Conservation (phyloP, 768 basidiomycete species). For the Polyporus arcularius region DNA sequence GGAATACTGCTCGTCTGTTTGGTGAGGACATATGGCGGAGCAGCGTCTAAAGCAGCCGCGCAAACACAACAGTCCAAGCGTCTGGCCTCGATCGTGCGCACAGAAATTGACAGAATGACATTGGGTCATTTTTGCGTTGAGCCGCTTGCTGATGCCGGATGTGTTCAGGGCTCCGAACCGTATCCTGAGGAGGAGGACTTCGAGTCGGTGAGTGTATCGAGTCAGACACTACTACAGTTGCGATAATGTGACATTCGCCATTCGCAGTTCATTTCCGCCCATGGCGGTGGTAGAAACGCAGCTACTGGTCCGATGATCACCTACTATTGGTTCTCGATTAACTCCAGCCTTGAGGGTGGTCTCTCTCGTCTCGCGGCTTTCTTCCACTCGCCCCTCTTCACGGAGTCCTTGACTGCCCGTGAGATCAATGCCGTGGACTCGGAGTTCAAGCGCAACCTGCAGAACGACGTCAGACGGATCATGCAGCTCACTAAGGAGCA, state of each 20-base stretch:
- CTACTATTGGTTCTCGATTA: constrained; percentile 40
- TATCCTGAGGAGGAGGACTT: constrained; percentile 53
- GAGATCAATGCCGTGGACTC: constrained; percentile 59
- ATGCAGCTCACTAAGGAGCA: constrained; percentile 52
- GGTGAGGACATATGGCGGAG: no score
- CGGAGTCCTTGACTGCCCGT: constrained; percentile 40
- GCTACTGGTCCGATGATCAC: constrained; percentile 51
- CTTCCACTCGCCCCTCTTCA: constrained; percentile 55
- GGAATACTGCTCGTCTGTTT: no score
- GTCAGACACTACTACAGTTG: neutral
- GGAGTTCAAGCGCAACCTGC: constrained; percentile 57
- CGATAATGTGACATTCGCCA: neutral
- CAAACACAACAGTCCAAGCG: no score
- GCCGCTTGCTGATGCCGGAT: neutral
- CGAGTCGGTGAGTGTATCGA: constrained; percentile 25
- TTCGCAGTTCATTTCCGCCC: constrained; percentile 28
- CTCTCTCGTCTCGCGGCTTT: constrained; percentile 45
- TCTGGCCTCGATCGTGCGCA: no score
- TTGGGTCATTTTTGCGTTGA: no score
- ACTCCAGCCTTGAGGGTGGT: constrained; percentile 31
- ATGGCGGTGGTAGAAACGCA: constrained; percentile 55
- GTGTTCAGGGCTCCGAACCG: constrained; percentile 29
- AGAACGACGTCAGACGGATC: constrained; percentile 47
- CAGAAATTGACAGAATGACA: no score
- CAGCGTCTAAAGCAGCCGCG: no score